phyloP scores from a whole-genome alignment of 2,329 filamentous ascomycete genomes.

The Monosporascus ibericus region DNA sequence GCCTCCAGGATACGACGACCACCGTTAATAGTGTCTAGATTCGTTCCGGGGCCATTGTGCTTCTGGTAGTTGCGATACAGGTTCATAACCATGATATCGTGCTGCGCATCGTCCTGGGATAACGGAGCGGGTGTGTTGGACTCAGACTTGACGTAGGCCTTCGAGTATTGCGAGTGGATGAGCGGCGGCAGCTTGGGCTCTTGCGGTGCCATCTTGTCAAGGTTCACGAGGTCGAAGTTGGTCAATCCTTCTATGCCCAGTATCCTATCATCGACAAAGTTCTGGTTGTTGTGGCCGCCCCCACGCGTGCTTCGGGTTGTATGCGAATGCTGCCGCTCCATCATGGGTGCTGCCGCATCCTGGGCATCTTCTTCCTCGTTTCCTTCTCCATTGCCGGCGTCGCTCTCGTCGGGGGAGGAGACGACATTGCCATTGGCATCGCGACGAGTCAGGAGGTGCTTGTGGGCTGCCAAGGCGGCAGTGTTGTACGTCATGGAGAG shows the following conservation, averaged over 20 bases:
- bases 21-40: conserved; percentile 48
- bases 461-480: conserved; percentile 56
- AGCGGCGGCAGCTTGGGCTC: conserved; percentile 55
- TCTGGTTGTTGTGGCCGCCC: conserved; percentile 41
- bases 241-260: conserved; percentile 55
- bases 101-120: conserved; percentile 44
- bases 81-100: conserved; percentile 53
- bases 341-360: conserved; percentile 45
- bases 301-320: conserved; percentile 57
- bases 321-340: conserved; percentile 60
- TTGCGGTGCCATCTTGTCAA: conserved; percentile 48
- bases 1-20: conserved; percentile 51
- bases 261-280: conserved; percentile 51
- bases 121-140: conserved; percentile 50
- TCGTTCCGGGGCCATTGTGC: conserved; percentile 46
- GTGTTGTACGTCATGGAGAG: conserved; percentile 59
- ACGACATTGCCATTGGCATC: conserved; percentile 43
- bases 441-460: conserved; percentile 54
- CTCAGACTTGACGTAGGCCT: conserved; percentile 48
- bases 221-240: conserved; percentile 54
- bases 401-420: conserved; percentile 47
- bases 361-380: conserved; percentile 44
- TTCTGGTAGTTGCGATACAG: conserved; percentile 51
- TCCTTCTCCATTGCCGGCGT: conserved; percentile 44
- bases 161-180: conserved; percentile 52